Evolutionary conservation across 2,329 filamentous ascomycete genomes (phyloP), one percentile per base, ranked within the genome.

Genomic region (Ophiognomonia clavigignenti-juglandacearum): DNA sequence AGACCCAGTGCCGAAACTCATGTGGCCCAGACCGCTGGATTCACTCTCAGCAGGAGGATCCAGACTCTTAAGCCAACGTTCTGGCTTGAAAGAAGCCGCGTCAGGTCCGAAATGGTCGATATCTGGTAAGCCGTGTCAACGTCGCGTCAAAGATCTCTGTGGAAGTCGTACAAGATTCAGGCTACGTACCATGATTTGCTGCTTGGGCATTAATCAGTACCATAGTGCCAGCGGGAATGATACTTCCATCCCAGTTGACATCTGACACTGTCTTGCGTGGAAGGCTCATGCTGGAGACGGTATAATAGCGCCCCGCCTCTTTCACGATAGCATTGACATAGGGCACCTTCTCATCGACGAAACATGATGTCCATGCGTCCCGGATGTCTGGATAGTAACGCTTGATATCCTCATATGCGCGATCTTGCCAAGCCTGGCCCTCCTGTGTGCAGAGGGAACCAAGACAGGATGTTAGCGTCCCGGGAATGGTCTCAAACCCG

Each of bases 161-260:
- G n/a, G n/a, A n/a, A n/a, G n/a, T n/a, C n/a, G n/a, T n/a, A n/a
- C n/a, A n/a, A n/a, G n/a, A n/a, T n/a, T n/a, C n/a, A n/a, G n/a
- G n/a, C n/a, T 26, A 51, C 63, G 50, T 58, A 73, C 69, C 71
- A 45, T 78, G 75, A 52, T 78, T 78, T 0, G 67, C 74, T 19
- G 75, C 75, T 54, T 78, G 74, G 1, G 74, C 72, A 53, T 78
- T 77, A 54, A 78, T 73, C 44, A 78, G 60, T 2, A 77, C 67
- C 72, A 78, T 77, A 0, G 73, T 77, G 47, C 73, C 71, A 3
- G 69, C 62, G 0, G 74, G 74, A 36, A 78, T 77, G 6, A 66
- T 64, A 20, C 19, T 72, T 0, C 73, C 72, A 24, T 75, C 68
- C 73, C 73, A 77, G 26, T 70, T 60, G 9, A 78, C 66, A 36